These are phyloP conservation scores for Botryotinia globosa DNA, from an alignment of 2,329 filamentous ascomycete genomes.

Conservation along the genomic window DNA sequence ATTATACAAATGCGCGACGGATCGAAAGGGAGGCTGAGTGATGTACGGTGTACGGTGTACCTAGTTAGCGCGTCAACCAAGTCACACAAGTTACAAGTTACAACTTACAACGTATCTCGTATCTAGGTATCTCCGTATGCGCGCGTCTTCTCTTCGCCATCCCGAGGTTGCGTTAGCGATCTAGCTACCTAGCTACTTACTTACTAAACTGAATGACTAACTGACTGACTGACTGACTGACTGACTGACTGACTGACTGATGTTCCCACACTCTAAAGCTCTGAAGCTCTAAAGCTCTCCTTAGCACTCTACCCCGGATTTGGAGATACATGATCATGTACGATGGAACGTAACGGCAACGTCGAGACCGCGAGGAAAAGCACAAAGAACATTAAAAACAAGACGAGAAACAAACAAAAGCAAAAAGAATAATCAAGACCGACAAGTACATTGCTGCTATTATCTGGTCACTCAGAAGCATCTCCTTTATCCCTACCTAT, in stretches of 20 bases:
- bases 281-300: too few species aligned
- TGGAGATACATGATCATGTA: neutral
- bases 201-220: neutral
- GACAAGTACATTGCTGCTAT: neutral
- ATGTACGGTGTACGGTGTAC: too few species aligned
- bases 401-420: neutral
- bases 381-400: neutral
- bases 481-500: neutral
- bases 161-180: neutral
- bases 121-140: neutral
- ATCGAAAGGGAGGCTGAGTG: neutral
- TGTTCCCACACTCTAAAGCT: too few species aligned
- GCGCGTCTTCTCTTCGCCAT: neutral
- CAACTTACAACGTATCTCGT: neutral
- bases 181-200: neutral
- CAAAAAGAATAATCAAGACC: neutral
- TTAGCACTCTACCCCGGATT: neutral
- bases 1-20: neutral
- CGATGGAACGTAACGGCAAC: neutral
- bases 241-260: neutral
- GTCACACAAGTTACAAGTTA: neutral
- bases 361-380: neutral
- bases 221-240: neutral
- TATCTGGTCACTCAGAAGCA: neutral
- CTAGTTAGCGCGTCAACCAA: neutral